A percentile compares a stretch with the other conserved stretches of the same genome.
phyloP scores from a whole-genome alignment of 2,329 filamentous ascomycete genomes.

The Fusarium staphyleae region DNA sequence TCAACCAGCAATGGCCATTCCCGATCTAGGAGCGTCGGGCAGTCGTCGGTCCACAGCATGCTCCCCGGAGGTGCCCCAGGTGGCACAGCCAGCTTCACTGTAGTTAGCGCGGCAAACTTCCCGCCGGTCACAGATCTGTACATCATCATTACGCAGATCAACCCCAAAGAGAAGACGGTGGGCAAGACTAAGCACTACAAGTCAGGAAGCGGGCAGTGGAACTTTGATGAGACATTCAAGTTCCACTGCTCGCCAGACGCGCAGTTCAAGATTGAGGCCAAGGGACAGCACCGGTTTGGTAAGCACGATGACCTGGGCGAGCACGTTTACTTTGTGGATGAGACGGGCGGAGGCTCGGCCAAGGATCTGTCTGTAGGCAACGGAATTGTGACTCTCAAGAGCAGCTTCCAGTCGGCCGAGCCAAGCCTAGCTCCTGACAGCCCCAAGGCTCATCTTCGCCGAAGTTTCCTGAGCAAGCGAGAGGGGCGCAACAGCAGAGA shows the following conservation, averaged over 20 bases:
- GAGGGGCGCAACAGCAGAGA: conserved; percentile 56
- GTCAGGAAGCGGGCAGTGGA: conserved; percentile 67
- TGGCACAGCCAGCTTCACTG: conserved; percentile 80
- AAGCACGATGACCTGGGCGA: conserved; percentile 87
- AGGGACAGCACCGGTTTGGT: conserved; percentile 84
- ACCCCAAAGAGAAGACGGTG: conserved; percentile 76
- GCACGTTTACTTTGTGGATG: conserved; percentile 88
- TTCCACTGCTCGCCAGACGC: conserved; percentile 79
- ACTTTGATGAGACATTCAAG: conserved; percentile 82
- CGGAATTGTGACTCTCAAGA: conserved; percentile 76
- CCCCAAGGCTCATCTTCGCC: conserved; percentile 56
- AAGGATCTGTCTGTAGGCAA: conserved; percentile 78
- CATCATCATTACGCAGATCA: conserved; percentile 72
- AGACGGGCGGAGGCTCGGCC: conserved; percentile 70
- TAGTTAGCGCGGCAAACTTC: conserved; percentile 81
- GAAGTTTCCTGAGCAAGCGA: conserved; percentile 64
- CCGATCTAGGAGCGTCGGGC: conserved; percentile 66
- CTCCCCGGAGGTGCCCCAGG: conserved; percentile 66
- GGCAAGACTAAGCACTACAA: conserved; percentile 95
- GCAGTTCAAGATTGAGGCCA: conserved; percentile 85
- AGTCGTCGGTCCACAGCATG: conserved; percentile 71
- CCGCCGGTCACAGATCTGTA: conserved; percentile 80
- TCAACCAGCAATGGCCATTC: conserved; percentile 50
- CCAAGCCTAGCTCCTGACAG: conserved; percentile 52
- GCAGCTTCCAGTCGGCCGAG: conserved; percentile 69